These are phyloP conservation scores for Penicillium decumbens DNA, from an alignment of 2,329 filamentous ascomycete species.

Conservation along the genomic window DNA sequence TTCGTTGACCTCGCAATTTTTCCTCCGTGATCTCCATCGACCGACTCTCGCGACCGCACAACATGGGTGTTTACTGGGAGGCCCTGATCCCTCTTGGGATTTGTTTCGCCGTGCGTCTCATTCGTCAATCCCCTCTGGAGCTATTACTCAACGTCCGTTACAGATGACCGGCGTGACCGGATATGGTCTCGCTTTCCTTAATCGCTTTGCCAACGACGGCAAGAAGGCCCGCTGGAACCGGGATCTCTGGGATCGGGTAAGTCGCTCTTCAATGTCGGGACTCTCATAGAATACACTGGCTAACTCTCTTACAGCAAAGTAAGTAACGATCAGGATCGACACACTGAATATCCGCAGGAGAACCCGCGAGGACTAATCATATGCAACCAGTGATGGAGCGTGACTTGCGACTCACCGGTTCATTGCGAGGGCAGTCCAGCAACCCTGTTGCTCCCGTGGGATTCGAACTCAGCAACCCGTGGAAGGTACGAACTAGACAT, in stretches of 20 bases:
- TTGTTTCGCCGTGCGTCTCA: conserved; percentile 54
- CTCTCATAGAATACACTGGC: conserved; percentile 23
- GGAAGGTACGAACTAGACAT: conserved; percentile 50
- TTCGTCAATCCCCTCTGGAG: conserved; percentile 15
- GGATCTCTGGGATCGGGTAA: conserved; percentile 62
- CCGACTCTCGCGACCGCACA: conserved; percentile 8
- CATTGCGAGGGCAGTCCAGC: conserved; percentile 58
- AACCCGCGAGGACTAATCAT: conserved; percentile 18
- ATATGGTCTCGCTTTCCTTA: conserved; percentile 54
- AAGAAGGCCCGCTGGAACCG: conserved; percentile 57
- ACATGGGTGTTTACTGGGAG: conserved; percentile 64
- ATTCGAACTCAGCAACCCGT: conserved; percentile 64
- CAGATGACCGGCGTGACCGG: conserved; percentile 61
- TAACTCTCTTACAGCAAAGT: conserved; percentile 53
- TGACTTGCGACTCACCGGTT: conserved; percentile 59
- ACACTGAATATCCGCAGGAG: background rate
- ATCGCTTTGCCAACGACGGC: conserved; percentile 59
- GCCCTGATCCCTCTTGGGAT: conserved; percentile 61
- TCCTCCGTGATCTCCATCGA: background rate
- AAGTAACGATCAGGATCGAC: conserved; percentile 26
- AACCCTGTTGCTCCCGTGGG: conserved; percentile 55
- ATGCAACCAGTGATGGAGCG: conserved; percentile 60
- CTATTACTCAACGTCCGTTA: conserved; percentile 22
- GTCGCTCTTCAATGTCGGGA: conserved; percentile 26
- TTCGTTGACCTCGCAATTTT: background rate